Base-by-base conservation (phyloP, 2,329 filamentous ascomycete species). In the Diaporthe nobilis region DNA sequence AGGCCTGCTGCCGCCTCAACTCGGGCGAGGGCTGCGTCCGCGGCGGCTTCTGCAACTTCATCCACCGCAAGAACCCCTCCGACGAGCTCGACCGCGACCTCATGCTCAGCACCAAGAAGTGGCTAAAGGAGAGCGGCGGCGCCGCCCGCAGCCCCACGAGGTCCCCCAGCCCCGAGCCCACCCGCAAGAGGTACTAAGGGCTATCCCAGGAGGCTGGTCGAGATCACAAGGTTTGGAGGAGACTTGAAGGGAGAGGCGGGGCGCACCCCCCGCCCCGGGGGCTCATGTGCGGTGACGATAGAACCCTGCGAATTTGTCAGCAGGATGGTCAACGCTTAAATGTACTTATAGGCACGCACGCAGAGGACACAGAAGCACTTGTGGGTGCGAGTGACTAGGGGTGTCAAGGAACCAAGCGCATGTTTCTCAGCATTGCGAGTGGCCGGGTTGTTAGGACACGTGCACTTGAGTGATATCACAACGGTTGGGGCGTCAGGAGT, bases 41-140 rank as follows among this genome's bases (percentile, higher is more conserved):
- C 79, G 97, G 96, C 78, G 97, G 97, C 44, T 98, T 98, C 88
- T 99, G 97, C 90, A 99, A 99, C 85, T 99, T 99, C 85, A 99
- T 99, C 79, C 97, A 99, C 85, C 92, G 97, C 82, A 99, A 99
- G 89, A 97, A 98, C 83, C 97, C 97, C 5, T 92, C 91, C 80
- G 88, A 95, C 15, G 96, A 98, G 86, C 88, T 99, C 80, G 97
- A 99, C 77, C 88, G 93, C 78, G 97, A 99, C 80, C 85, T 99
- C 80, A 92, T 94, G 78, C 89, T 98, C 80, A 92, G 92, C 81
- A 98, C 96, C 78, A 98, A 98, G 91, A 98, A 98, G 89, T 98
- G 96, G 96, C 87, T 98, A 82, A 94, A 94, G 87, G 87, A 92
- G 86, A 90, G 95, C 77, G 96, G 95, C 28, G 89, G 94, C 80